Conservation (phyloP, 768 basidiomycete genomes). For the Lyophyllum decastes region DNA sequence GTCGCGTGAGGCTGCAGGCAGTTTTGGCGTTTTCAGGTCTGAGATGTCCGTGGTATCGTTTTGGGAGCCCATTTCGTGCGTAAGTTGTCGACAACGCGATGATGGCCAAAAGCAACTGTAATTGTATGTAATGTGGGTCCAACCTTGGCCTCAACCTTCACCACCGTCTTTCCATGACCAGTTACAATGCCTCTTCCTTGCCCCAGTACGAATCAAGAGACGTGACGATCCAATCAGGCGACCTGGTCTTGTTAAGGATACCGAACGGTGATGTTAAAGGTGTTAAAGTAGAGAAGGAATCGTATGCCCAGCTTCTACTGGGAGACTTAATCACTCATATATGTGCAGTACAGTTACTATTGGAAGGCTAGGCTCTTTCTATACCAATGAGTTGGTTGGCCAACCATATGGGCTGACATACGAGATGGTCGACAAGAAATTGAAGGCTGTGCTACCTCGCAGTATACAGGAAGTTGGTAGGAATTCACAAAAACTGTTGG, state of each 20-base stretch:
- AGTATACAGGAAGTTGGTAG: slow-evolving; percentile 81
- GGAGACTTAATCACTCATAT: neutral
- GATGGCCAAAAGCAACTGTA: neutral
- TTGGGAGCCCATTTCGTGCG: slow-evolving; percentile 3
- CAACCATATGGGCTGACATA: slow-evolving; percentile 88
- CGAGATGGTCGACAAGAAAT: slow-evolving; percentile 76
- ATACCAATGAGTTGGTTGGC: slow-evolving; percentile 73
- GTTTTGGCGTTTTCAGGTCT: slow-evolving; percentile 22
- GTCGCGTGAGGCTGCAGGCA: slow-evolving; percentile 27
- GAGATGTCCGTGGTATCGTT: neutral
- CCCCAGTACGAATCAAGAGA: slow-evolving; percentile 21
- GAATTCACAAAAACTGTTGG: slow-evolving; percentile 20
- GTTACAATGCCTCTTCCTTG: neutral
- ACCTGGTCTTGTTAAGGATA: slow-evolving; percentile 77
- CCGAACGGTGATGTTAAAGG: slow-evolving; percentile 81
- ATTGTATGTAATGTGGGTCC: neutral
- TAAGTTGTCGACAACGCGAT: neutral
- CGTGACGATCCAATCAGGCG: slow-evolving; percentile 57
- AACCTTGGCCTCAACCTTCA: neutral
- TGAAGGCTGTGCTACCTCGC: slow-evolving; percentile 61
- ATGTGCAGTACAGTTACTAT: slow-evolving; percentile 63
- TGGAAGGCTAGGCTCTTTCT: slow-evolving; percentile 87
- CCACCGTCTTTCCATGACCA: slow-evolving; percentile 10
- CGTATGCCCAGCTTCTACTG: slow-evolving; percentile 46
- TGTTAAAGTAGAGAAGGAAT: slow-evolving; percentile 69